Conservation (phyloP, 768 basidiomycete genomes). For the Clitopilus passeckerianus region DNA sequence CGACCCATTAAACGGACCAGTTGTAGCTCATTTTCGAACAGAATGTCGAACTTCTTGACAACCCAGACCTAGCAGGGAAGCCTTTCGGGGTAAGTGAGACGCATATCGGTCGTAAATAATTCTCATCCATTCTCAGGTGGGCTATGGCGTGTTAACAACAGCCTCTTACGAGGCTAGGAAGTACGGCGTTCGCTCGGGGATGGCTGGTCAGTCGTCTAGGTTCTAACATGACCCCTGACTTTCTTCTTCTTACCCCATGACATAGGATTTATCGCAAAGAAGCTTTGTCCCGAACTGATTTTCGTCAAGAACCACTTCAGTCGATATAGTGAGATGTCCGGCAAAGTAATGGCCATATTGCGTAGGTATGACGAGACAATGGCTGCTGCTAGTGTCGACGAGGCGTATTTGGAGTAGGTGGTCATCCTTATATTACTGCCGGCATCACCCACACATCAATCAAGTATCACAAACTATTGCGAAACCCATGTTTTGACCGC, state of each 20-base stretch:
- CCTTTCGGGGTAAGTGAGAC: constrained; percentile 57
- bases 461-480: constrained; percentile 83
- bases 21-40: constrained; percentile 9
- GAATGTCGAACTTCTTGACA: constrained; percentile 68
- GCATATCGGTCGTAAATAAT: constrained; percentile 9
- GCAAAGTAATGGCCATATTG: constrained; percentile 65
- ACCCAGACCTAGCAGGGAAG: constrained; percentile 62
- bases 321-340: constrained; percentile 68
- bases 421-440: background rate
- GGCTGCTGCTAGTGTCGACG: constrained; percentile 77
- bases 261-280: constrained; percentile 86
- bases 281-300: constrained; percentile 87
- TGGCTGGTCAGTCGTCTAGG: constrained; percentile 61
- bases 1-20: background rate
- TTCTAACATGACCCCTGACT: background rate
- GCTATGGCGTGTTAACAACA: constrained; percentile 79
- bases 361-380: constrained; percentile 74
- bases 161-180: constrained; percentile 92
- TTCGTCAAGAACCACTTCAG: constrained; percentile 53
- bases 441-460: constrained; percentile 2
- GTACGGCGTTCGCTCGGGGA: constrained; percentile 88
- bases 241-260: background rate
- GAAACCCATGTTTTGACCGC: constrained; percentile 55
- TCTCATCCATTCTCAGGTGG: constrained; percentile 44
- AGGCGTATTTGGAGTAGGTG: constrained; percentile 85